Base-by-base conservation (phyloP, 106 monocot species). In the Vanilla planifolia region DNA sequence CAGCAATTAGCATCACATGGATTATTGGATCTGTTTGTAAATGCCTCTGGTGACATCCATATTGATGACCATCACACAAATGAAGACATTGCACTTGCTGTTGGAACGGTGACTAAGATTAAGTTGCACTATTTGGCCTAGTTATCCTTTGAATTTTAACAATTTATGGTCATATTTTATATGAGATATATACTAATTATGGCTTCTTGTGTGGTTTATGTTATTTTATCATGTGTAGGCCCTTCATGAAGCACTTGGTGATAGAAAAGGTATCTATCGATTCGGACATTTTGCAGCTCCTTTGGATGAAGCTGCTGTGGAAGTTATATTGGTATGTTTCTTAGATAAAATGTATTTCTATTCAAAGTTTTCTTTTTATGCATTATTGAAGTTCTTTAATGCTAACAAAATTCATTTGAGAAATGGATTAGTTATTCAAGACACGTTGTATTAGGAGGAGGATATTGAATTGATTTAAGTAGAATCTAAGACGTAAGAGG, bases 51-150 rank as follows among this genome's bases (percentile, higher is more conserved):
- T 70, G 96, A 96, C 57, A 87, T 62, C 39, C 96, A 96, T 62
- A 96, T 96, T 55, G 96, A 96, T 77, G 87, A 96, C 44, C 91
- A 96, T 74, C 96, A 96, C 63, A 84, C 96, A 14, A 96, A 96
- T 75, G 96, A 96, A 72, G 90, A 96, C 67, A 68, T 96, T 77
- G 96, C 96, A 58, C 87, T 96, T 75, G 91, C 96, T 33, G 77
- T 96, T 74, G 96, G 96, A 75, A 86, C 87, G 72, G 96, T 96
- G 65, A 67, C 2, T 56, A 17, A 30, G 28, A 6, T 33, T 43
- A 39, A 3, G 17, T 26, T 61, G 21, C 13, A 1, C 20, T 20
- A 1, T 33, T 34, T 5, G 35, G 3, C 8, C 20, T 36, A 32
- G 32, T 55, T 14, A 55, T n/a, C n/a, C n/a, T n/a, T n/a, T n/a